Evolutionary conservation across 1,284 basidiomycete genomes (phyloP), one percentile per base, ranked within the genome.

Genomic region (Fomitopsis palustris): DNA sequence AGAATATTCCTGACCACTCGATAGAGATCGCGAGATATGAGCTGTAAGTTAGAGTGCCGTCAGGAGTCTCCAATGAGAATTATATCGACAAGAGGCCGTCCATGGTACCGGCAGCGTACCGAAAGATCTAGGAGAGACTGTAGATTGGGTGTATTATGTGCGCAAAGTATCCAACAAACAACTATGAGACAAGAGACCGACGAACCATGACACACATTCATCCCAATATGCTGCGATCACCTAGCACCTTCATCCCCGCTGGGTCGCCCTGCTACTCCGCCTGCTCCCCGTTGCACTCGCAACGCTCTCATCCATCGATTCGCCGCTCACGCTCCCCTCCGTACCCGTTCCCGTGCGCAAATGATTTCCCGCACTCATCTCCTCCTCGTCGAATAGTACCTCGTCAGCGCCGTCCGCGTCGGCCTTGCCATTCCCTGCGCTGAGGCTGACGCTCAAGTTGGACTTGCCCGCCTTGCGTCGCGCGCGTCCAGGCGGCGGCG

Each of bases 361-460:
- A 56, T 62, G 53, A 47, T 60, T 33, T 23, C 53, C 45, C 4
- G 53, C 57, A 2, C 41, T 49, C 17, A 60, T 55, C 63, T 80
- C 81, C 55, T 81, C 80, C 59, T 84, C 84, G 67, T 87, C 85
- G 65, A 87, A 87, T 37, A 86, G 68, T 41, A 85, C 78, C 65
- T 85, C 82, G 58, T 82, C 73, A 39, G 69, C 67, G 23, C 65
- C 74, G 56, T 77, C 69, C 27, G 59, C 64, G 21, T 59, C 56
- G 9, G 60, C 57, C 33, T 61, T 64, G 53, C 63, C 65, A n/a
- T 65, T 64, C n/a, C 67, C 29, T 23, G 29, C 37, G 54, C 61
- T 61, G 21, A 61, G 51, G 61, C 61, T 62, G 52, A 65, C 45
- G 58, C 69, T 71, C 49, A 71, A 58, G 37, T 65, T 65, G 10